A percentile compares a stretch with the other conserved stretches of the same genome.
These are phyloP conservation scores for Boletus sensibilis DNA, from an alignment of 768 basidiomycete species.

Conservation along the genomic window DNA sequence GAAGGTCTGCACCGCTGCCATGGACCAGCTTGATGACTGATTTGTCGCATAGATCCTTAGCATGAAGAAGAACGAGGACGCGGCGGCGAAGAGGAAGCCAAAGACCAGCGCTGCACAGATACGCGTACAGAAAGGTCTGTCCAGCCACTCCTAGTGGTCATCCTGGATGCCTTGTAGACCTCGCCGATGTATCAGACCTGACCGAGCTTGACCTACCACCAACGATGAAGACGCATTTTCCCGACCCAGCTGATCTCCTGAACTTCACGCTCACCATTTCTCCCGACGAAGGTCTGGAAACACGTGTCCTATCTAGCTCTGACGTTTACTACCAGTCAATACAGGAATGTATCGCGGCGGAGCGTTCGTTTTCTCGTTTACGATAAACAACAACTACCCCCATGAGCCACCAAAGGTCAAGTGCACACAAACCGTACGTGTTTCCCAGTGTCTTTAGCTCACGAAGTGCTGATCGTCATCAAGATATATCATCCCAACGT, in stretches of 20 bases:
- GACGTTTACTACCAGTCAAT: conserved; percentile 1
- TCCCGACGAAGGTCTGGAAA: conserved; percentile 85
- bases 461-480: conserved; percentile 4
- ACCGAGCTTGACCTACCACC: conserved; percentile 94
- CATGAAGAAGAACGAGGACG: conserved; percentile 99
- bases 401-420: conserved; percentile 99
- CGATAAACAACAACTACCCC: conserved; percentile 96
- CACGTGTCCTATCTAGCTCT: neutral
- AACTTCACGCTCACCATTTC: conserved; percentile 95
- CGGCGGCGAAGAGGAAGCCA: conserved; percentile 95
- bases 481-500: conserved; percentile 99
- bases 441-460: neutral
- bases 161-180: conserved; percentile 5
- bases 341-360: conserved; percentile 98
- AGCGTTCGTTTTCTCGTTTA: conserved; percentile 89
- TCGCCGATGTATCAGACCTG: conserved; percentile 56
- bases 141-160: neutral
- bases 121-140: conserved; percentile 95
- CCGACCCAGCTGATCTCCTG: conserved; percentile 90
- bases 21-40: conserved; percentile 5
- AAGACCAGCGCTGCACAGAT: conserved; percentile 98
- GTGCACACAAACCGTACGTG: conserved; percentile 84
- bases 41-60: conserved; percentile 79
- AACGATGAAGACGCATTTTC: conserved; percentile 95
- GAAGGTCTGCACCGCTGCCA: conserved; percentile 34